Evolutionary conservation across 208 protist species (phyloP).

Genomic region (Leishmania major): DNA sequence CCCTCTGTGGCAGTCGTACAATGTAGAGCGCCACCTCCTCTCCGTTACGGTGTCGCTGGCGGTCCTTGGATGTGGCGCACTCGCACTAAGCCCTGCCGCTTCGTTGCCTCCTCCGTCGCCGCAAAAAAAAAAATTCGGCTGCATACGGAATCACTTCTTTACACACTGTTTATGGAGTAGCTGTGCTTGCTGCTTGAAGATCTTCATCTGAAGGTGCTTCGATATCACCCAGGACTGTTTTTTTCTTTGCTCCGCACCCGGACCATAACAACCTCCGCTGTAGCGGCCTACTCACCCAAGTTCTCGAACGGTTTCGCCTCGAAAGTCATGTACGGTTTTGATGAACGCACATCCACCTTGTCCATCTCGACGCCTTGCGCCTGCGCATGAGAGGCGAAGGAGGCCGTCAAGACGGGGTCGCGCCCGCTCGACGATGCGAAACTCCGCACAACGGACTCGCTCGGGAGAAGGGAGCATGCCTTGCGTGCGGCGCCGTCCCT

Average conservation of each 20-base stretch:
- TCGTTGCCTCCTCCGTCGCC: background rate
- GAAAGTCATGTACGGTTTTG: conserved; percentile 35
- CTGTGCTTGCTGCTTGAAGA: conserved; percentile 43
- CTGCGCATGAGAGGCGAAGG: conserved; percentile 14
- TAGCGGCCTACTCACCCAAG: conserved; percentile 33
- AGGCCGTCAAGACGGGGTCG: conserved; percentile 37
- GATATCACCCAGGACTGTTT: conserved; percentile 44
- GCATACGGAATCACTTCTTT: background rate
- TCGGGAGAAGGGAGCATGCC: conserved; percentile 28
- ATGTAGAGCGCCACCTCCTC: background rate
- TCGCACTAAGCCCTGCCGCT: background rate
- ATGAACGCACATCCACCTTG: conserved; percentile 7
- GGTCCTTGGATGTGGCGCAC: background rate
- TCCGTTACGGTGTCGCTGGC: background rate
- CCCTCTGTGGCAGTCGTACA: background rate
- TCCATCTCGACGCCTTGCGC: background rate
- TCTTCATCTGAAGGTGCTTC: conserved; percentile 52
- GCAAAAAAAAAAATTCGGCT: background rate
- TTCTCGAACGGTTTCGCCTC: conserved; percentile 34
- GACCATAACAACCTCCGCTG: conserved; percentile 36
- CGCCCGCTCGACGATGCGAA: conserved; percentile 35
- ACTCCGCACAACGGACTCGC: conserved; percentile 50
- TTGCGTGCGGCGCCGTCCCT: conserved; percentile 37
- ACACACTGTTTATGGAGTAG: background rate
- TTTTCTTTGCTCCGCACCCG: conserved; percentile 71